Evolutionary conservation across 768 basidiomycete species (phyloP).

Genomic region (Podaxis sp.): DNA sequence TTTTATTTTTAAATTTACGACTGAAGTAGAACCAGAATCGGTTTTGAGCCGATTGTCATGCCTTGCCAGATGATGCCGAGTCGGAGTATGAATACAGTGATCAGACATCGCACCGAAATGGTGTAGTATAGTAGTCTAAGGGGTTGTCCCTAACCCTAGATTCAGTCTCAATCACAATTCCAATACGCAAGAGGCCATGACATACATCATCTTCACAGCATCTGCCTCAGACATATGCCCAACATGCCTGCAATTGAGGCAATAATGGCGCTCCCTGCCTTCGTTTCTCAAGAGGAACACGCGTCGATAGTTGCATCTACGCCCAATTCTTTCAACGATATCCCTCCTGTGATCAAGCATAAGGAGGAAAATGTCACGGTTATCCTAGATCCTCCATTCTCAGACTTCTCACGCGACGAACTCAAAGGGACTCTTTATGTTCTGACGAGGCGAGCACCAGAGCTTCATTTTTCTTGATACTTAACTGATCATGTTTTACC

Average conservation of each 20-base stretch:
- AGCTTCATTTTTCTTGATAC: neutral
- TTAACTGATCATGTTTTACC: conserved; percentile 2
- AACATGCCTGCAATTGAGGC: conserved; percentile 36
- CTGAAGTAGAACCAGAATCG: no score
- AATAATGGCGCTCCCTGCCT: conserved; percentile 32
- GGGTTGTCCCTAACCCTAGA: neutral
- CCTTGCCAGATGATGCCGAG: no score
- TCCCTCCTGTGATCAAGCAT: conserved; percentile 79
- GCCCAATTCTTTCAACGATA: conserved; percentile 77
- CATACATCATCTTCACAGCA: neutral
- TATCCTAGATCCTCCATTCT: conserved; percentile 62
- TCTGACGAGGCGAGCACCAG: conserved; percentile 66
- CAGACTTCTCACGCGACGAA: conserved; percentile 50
- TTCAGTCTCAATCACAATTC: neutral
- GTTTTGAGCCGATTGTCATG: no score
- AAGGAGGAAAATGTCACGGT: conserved; percentile 68
- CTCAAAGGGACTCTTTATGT: conserved; percentile 73
- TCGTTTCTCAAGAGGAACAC: conserved; percentile 60
- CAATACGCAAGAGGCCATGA: neutral
- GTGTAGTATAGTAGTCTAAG: neutral
- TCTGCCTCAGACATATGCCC: neutral
- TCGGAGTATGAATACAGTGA: no score
- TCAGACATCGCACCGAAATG: no score
- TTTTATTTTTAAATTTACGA: no score
- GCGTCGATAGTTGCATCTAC: conserved; percentile 66